phyloP scores from a whole-genome alignment of 2,329 filamentous ascomycete species.

The Monascus ruber region DNA sequence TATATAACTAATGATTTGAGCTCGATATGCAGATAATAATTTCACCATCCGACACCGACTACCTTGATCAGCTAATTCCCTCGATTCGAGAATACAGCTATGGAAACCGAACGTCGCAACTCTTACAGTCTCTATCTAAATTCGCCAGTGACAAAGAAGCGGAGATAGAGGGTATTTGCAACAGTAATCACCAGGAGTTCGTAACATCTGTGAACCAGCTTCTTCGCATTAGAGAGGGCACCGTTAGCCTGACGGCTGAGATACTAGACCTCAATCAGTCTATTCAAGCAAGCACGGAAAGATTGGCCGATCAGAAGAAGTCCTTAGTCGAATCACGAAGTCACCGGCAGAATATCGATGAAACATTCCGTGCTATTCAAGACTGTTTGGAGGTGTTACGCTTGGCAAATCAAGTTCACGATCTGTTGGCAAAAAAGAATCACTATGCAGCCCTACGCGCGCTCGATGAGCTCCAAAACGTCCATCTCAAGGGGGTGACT shows the following conservation, averaged over 20 bases:
- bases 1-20: background rate
- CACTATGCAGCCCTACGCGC: constrained; percentile 92
- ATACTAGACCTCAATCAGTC: constrained; percentile 88
- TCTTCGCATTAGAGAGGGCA: constrained; percentile 83
- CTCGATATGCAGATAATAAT: constrained; percentile 62
- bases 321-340: constrained; percentile 83
- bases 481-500: constrained; percentile 86
- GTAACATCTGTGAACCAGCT: constrained; percentile 86
- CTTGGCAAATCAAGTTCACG: constrained; percentile 87
- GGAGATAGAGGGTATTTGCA: constrained; percentile 88
- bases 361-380: constrained; percentile 75
- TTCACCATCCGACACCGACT: constrained; percentile 82
- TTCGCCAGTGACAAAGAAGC: constrained; percentile 78
- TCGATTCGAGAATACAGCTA: constrained; percentile 81
- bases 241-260: constrained; percentile 75
- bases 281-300: constrained; percentile 89
- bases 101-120: constrained; percentile 58
- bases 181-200: constrained; percentile 95
- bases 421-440: constrained; percentile 81
- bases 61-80: constrained; percentile 89
- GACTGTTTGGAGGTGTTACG: constrained; percentile 87
- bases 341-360: constrained; percentile 89
- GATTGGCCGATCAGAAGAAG: constrained; percentile 87
- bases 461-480: constrained; percentile 89
- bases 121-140: constrained; percentile 66